phyloP scores from a whole-genome alignment of 2,329 filamentous ascomycete genomes.

The Talaromyces marneffei region DNA sequence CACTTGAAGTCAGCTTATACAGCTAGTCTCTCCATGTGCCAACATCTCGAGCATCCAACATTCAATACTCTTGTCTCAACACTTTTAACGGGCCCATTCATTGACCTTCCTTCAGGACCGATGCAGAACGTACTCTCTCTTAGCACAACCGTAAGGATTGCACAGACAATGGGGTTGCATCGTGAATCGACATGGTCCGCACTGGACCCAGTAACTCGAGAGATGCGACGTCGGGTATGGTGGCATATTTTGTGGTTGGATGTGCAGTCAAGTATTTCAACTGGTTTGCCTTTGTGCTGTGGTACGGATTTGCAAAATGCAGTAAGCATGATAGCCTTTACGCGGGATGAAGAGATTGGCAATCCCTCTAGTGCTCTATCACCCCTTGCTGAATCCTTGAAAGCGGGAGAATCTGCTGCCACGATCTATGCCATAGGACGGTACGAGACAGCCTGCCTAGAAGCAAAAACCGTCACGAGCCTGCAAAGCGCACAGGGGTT shows the following conservation, averaged over 20 bases:
- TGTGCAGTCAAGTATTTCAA: constrained; percentile 19
- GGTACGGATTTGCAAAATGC: not conserved
- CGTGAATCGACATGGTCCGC: constrained; percentile 5
- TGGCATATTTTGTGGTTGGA: constrained; percentile 21
- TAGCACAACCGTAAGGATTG: constrained; percentile 13
- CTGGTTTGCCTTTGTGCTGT: constrained; percentile 17
- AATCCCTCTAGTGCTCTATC: not conserved
- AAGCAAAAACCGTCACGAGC: not conserved
- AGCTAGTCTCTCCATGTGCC: constrained; percentile 14
- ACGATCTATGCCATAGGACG: constrained; percentile 8
- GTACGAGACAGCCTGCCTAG: constrained; percentile 1
- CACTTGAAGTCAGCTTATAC: constrained; percentile 11
- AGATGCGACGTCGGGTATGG: constrained; percentile 18
- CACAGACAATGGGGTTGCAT: constrained; percentile 20
- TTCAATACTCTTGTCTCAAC: constrained; percentile 18
- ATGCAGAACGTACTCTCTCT: constrained; percentile 11
- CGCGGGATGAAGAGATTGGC: not conserved
- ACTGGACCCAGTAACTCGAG: not conserved
- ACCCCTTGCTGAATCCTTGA: not conserved
- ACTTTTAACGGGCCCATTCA: constrained; percentile 14
- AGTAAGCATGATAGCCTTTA: not conserved
- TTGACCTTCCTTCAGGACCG: not conserved
- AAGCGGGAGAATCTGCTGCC: not conserved
- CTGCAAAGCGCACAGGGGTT: not conserved
- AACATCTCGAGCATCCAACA: constrained; percentile 17